Base-by-base conservation (phyloP, 164 flowering plant species). In the Paratinospora sagittata region DNA sequence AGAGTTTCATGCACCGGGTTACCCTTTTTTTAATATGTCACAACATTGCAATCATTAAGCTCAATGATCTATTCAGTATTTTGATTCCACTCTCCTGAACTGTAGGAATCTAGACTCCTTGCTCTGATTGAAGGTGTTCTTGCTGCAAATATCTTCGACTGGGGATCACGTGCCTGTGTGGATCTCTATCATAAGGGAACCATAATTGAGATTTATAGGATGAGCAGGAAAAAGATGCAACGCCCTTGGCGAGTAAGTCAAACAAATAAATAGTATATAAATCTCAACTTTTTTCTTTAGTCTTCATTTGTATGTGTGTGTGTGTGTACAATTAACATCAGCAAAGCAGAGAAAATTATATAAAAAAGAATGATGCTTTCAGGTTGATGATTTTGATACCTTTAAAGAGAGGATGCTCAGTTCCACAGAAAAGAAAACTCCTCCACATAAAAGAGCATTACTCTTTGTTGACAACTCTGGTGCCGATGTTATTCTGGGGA, bases 121-220 rank as follows among this genome's bases (percentile, higher is more conserved):
- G 85, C 87, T 13, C 82, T 96, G 47, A 85, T 96, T 73, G 98
- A 96, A 80, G 99, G 99, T 66, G 99, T 93, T 72, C 97, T 96
- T 74, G 99, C 99, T 77, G 99, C 99, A 78, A 96, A 96, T 80
- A 96, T 96, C 72, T 96, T 96, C 80, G 99, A 96, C 69, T 96
- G 99, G 99, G 99, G 99, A 77, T 90, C 99, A 9, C 97, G 97
- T 71, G 98, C 99, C 27, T 96, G 99, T 80, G 98, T 96, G 76
- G 99, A 96, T 78, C 97, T 96, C 66, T 96, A 96, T 82, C 98
- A 88, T 60, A 85, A 93, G 76, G 99, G 99, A 68, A 96, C 97
- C 27, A 96, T 93, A 43, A 93, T 96, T 78, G 99, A 96, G 76
- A 91, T 96, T 63, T 96, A 96, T 73, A 87, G 96, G 71, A 93